Base-by-base conservation (phyloP, 352 stramenopile genomes). In the Pythium aristosporum region DNA sequence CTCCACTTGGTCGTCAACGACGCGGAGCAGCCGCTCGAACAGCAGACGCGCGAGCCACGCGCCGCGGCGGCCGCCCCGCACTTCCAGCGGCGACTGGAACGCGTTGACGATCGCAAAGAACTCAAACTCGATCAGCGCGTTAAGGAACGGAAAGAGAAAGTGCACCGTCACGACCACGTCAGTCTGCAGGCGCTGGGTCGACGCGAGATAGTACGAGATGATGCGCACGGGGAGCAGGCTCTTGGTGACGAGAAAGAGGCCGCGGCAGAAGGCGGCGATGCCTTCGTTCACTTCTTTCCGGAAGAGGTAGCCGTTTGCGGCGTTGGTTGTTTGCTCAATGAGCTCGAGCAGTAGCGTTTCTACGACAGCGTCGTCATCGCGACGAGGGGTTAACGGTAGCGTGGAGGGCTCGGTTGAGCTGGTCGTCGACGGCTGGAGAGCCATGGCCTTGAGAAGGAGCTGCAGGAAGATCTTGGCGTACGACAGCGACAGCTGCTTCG, bases 241-340 rank as follows among this genome's bases (percentile, higher is more conserved):
- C 11, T 68, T 77, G 10, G 71, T 63, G 2, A 91, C 69, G 2
- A 89, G 65, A 55, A 93, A 90, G 0, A 90, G 49, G 0, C 75
- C 75, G 21, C 78, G 71, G 18, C 76, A 87, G 54, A 89, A 90
- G 16, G 63, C 67, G 0, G 71, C 82, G 32, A 90, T 63, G 49
- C 79, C 88, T 7, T 72, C 71, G n/a, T 89, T 91, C 16, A 91
- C 74, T 32, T 88, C 73, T 65, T 91, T 91, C 15, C 86, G 77
- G 1, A 86, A 47, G 15, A 87, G 41, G 2, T 90, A 39, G 0
- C 79, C 80, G 37, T 77, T 71, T 1, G 69, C 68, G 2, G 69
- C 57, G 16, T 74, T 77, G 0, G 63, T 71, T 3, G 74, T 64
- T 32, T 74, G 74, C 3, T 68, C 23, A 0, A 85, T 65, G 3